Evolutionary conservation across 1,284 basidiomycete species (phyloP).

Genomic region (Tremellales sp.): DNA sequence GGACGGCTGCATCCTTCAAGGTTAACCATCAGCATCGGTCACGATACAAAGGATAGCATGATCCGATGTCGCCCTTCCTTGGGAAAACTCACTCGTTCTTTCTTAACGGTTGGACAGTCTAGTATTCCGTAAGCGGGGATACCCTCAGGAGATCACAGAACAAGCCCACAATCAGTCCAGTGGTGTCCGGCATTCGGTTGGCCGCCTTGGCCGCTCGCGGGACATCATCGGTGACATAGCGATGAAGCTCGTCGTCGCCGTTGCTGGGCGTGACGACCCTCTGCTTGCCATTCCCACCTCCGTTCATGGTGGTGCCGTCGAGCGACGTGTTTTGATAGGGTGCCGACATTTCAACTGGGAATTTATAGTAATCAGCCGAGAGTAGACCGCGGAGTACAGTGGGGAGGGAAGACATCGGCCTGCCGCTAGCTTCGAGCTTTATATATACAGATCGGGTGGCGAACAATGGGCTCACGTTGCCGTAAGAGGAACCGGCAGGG

Average conservation of each 20-base stretch:
- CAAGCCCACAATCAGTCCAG: slow-evolving; percentile 3
- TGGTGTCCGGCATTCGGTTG: neutral
- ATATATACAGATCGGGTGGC: too few species aligned
- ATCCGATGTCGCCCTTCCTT: too few species aligned
- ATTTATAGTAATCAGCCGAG: too few species aligned
- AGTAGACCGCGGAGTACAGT: too few species aligned
- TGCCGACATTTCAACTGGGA: slow-evolving; percentile 8
- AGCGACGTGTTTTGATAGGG: slow-evolving; percentile 22
- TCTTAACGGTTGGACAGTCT: slow-evolving; percentile 47
- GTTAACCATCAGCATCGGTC: neutral
- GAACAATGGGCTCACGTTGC: too few species aligned
- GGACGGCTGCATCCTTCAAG: slow-evolving; percentile 55
- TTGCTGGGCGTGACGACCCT: slow-evolving; percentile 8
- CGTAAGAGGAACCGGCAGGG: too few species aligned
- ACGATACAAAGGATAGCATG: neutral
- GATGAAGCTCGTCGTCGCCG: slow-evolving; percentile 36
- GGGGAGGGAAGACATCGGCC: too few species aligned
- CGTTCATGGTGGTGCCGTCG: slow-evolving; percentile 26
- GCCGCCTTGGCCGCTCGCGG: slow-evolving; percentile 30
- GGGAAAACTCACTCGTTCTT: slow-evolving; percentile 47
- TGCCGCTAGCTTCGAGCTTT: too few species aligned
- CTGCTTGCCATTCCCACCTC: slow-evolving; percentile 6
- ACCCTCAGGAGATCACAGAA: neutral
- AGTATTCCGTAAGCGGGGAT: neutral
- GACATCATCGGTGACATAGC: slow-evolving; percentile 42